Conservation (phyloP, 495 filamentous ascomycete species). For the Penicillium manginii region DNA sequence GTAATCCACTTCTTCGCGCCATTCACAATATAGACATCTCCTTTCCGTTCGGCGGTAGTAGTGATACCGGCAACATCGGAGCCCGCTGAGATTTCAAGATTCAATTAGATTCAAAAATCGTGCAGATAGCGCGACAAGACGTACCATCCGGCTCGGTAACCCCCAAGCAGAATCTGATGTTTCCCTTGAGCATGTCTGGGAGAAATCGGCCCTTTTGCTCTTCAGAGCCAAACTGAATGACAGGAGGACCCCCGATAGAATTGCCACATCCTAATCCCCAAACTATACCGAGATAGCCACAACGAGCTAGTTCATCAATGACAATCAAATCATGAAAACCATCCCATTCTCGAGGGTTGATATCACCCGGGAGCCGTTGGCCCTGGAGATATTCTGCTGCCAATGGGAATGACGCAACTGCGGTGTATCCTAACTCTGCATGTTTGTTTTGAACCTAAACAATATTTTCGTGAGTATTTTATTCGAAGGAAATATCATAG, state of each 20-base stretch:
- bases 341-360: conserved; percentile 41
- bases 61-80: conserved; percentile 53
- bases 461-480: neutral
- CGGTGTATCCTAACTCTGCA: conserved; percentile 28
- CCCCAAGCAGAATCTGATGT: conserved; percentile 49
- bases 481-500: neutral
- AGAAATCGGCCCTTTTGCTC: conserved; percentile 48
- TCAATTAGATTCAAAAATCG: neutral
- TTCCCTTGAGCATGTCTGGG: conserved; percentile 43
- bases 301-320: conserved; percentile 45
- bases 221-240: conserved; percentile 50
- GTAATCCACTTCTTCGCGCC: conserved; percentile 59
- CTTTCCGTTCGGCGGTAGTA: conserved; percentile 45
- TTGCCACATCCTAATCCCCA: conserved; percentile 50
- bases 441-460: conserved; percentile 23
- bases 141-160: conserved; percentile 52
- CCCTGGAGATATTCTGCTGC: conserved; percentile 21
- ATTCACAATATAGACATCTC: conserved; percentile 52
- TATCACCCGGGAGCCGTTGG: conserved; percentile 35
- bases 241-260: conserved; percentile 50
- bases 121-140: neutral
- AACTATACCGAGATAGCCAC: conserved; percentile 40
- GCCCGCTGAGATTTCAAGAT: conserved; percentile 27
- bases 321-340: conserved; percentile 44
- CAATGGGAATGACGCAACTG: conserved; percentile 24